Evolutionary conservation across 306 rosid species (phyloP), one percentile per base, ranked within the genome.

Genomic region (Adenanthera pavonina): DNA sequence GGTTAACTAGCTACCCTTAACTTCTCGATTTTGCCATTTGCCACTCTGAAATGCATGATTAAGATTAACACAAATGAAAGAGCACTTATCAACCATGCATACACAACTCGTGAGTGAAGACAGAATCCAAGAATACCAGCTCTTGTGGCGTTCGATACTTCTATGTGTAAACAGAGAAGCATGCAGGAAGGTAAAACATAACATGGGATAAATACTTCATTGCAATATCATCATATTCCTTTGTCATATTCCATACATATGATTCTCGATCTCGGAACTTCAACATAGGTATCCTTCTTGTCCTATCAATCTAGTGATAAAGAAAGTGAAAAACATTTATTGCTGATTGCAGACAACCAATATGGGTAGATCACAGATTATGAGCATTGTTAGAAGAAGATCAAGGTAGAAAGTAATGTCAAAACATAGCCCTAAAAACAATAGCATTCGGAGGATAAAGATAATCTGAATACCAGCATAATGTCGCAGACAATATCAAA

Each of bases 121-220:
- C 69, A 95, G 90, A 86, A 95, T 92, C 99, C 99, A 95, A 73
- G 99, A 95, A 89, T 95, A 95, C 99, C 99, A 95, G 86, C 98
- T 95, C 92, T 73, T 93, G 84, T 95, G 98, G 40, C 95, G 98
- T 84, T 95, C 98, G n/a, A 20, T 95, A 95, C 93, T 72, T 95
- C 70, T 93, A 89, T 2, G 99, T 92, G 84, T 95, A 95, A 73
- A 84, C 49, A 46, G 98, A 52, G 60, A 95, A 93, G 81, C 99
- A 91, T 19, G 81, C 94, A 48, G 81, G 91, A 80, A 95, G 98
- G 76, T 92, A 87, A 83, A 95, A 85, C 69, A 95, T 89, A 65
- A 95, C 92, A 83, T 95, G 93, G 59, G 91, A 85, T 84, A 95
- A 86, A 87, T 83, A 95, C 85, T 95, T 95, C 91, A 95, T 93